Base-by-base conservation (phyloP, 495 filamentous ascomycete species). In the Chlorociboria aeruginascens region DNA sequence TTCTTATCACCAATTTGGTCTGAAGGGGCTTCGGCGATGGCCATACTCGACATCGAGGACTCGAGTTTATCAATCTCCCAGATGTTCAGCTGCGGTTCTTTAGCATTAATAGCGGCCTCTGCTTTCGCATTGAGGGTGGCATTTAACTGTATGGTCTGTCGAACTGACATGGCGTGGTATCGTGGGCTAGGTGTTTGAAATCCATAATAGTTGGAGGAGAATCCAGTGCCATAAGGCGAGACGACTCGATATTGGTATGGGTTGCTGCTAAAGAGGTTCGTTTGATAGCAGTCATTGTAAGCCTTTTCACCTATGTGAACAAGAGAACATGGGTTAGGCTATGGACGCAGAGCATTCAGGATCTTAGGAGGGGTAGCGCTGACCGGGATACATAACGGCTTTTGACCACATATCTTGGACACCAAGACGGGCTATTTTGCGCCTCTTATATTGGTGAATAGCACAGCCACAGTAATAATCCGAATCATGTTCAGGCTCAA, bases 381-480 rank as follows among this genome's bases (percentile, higher is more conserved):
- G 28, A 51, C 69, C 68, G 32, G 69, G 67, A 52, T 71, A 72
- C 57, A 71, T 69, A 17, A 72, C 68, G 0, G 69, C 69, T 50
- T 63, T 60, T 11, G 66, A 60, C 69, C 69, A 72, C 51, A 58
- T 55, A 4, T 68, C 60, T 32, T 65, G 66, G 7, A 70, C 56
- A 0, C 32, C 35, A 7, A 68, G 59, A 12, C 69, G 67, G 11
- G 45, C 49, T 30, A 46, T 45, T 49, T 71, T 72, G 17, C 39
- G 53, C 20, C 35, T 36, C 36, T 55, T 45, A 42, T 68, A 69
- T 20, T 50, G 46, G 48, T 68, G 65, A 28, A 67, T 57, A 16
- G 46, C 33, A 45, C 66, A 69, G 25, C 40, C 42, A 33, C 66
- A 68, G 2, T 49, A 48, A 29, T 55, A 51, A 10, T 63, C 60